Base-by-base conservation (phyloP, 2,329 filamentous ascomycete genomes). In the Penicillium sp. region DNA sequence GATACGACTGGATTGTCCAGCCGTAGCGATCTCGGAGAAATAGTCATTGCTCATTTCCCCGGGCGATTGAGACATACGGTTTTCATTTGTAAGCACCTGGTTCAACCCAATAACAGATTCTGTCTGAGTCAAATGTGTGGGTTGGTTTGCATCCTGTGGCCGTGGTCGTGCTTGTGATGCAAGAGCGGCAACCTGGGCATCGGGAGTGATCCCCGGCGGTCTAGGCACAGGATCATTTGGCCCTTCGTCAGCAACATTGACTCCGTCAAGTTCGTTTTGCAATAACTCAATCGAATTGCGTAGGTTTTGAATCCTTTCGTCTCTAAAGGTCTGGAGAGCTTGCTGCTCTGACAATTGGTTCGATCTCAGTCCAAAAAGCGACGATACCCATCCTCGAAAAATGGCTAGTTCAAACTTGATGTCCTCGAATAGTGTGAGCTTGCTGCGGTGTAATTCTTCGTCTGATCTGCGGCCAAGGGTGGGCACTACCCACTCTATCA, bases 401-500 rank as follows among this genome's bases (percentile, higher is more conserved):
- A 61, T 54, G 11, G 49, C 48, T 9, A 74, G n/a, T 59, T 77
- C 75, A 50, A 70, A 73, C 43, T 65, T 62, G 6, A 77, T 58
- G 47, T 77, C 74, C 50, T 77, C 64, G 8, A 66, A 40, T 2
- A 77, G 56, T 7, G 72, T 68, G 17, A 77, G 63, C 43, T 67
- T 69, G 46, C 66, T 65, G 36, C 75, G 73, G n/a, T 64, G 62
- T 47, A 64, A 66, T 56, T 77, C 75, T 56, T 77, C 74, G 44
- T 73, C 69, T n/a, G 72, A 66, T 49, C 72, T 69, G 40, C 73
- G 72, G 4, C 74, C 74, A 7, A 76, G 62, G 5, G 69, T 68
- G 11, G 75, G 75, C 22, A 74, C 69, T 38, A 75, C 74, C 75
- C 75, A 77, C 50, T 77, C 75, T 41, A 76, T 67, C 16, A 77